Base-by-base conservation (phyloP, 257 asterid species). In the Scutellaria minor region DNA sequence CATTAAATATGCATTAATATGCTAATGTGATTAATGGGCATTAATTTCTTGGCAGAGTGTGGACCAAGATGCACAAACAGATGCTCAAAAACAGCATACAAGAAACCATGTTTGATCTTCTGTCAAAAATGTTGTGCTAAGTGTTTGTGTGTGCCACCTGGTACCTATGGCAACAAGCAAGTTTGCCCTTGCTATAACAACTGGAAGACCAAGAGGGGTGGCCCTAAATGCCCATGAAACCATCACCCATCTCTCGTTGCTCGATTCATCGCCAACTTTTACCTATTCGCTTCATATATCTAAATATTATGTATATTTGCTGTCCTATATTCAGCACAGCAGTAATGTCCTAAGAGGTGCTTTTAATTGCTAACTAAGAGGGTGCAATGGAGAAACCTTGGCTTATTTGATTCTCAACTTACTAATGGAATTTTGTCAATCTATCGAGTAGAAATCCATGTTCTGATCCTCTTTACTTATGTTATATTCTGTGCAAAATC, bases 111-210 rank as follows among this genome's bases (percentile, higher is more conserved):
- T 81, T 27, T 89, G 90, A 80, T 83, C 82, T 86, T 80, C 81
- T 89, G 96, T 78, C 62, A 86, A 54, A 83, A 89, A 63, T 89
- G 96, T 64, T 89, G 92, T 66, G 79, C 79, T 6, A 86, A 74
- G 82, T 89, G 90, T 22, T 41, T 85, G 71, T 86, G 96, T 27
- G 90, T 89, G 57, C 92, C 92, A 1, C 88, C 92, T 0, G 96
- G 92, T 41, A 89, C 96, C 2, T 86, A 83, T 12, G 92, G 89
- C 74, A 83, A 86, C 82, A 89, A 89, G 81, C 84, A 85, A 74
- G 64, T 79, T 10, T 89, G 96, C 86, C 96, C 96, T 54, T 89
- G 92, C 78, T 88, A 86, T 82, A 86, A 88, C 73, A 86, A 86
- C 84, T 89, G 90, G 92, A 89, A 89, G 76, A 89, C 96, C 76